Evolutionary conservation across 2,329 filamentous ascomycete genomes (phyloP), one percentile per base, ranked within the genome.

Genomic region (Penicillium italicum): DNA sequence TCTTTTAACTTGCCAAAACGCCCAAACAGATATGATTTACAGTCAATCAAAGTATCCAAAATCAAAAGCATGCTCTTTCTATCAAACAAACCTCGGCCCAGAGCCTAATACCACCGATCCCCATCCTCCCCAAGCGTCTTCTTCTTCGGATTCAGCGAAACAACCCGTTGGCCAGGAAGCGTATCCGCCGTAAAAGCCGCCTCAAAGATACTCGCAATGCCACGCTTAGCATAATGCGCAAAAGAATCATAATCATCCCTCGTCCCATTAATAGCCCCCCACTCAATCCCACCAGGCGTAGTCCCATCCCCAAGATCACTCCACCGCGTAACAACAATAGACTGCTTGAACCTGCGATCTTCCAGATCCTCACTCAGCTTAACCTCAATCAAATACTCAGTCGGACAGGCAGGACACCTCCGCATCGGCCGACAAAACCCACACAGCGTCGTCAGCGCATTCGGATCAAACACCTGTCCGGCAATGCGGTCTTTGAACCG

Each of bases 311-410:
- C 84, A 16, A 87, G 66, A 68, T 87, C 84, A 57, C 78, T 80
- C 84, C 84, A 87, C 18, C 84, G 71, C 8, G 83, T 86, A 5
- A 85, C 80, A 5, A 84, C 77, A 51, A 87, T 77, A 1, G 81
- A 79, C 54, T 86, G 82, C 62, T 81, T 84, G 69, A 87, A 87
- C 5, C 64, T 40, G 3, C 74, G 69, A 36, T 71, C 58, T 7
- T 74, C 68, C 44, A 72, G 77, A 58, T 86, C 83, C 67, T 87
- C 84, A 2, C 79, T 74, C 56, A 86, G 72, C 58, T 82, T 83
- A 7, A 86, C 67, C 66, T 86, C 83, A 45, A 85, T 75, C 11
- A 86, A 70, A 58, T 86, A 86, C 64, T 87, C 84, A 0, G 82
- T 82, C 1, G 84, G 82, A 66, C 84, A 87, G 50, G 82, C 78